Conservation (phyloP, 345 rosid genomes). For the Nephelium lappaceum region DNA sequence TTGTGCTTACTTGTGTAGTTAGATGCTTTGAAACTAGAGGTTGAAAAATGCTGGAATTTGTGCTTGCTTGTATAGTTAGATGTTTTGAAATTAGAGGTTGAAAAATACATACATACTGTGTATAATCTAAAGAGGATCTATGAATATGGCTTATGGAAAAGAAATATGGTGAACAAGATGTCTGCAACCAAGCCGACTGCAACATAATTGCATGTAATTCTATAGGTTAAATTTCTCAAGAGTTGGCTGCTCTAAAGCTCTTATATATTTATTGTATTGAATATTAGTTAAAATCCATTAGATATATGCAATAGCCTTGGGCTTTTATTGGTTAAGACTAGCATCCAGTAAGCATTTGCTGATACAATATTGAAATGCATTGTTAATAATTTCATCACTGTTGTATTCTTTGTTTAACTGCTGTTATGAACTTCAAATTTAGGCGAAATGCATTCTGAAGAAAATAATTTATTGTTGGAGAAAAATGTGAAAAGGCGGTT, state of each 20-base stretch:
- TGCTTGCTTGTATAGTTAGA: background rate
- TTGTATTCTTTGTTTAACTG: slow-evolving; percentile 4
- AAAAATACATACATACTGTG: background rate
- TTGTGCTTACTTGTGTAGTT: background rate
- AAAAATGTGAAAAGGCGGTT: slow-evolving; percentile 58
- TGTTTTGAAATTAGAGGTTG: background rate
- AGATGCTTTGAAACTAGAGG: background rate
- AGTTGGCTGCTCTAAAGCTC: background rate
- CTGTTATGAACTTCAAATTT: slow-evolving; percentile 47
- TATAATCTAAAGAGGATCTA: background rate
- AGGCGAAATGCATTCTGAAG: slow-evolving; percentile 58
- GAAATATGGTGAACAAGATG: slow-evolving; percentile 7
- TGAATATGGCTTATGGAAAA: background rate
- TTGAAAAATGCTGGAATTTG: background rate
- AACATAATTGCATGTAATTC: background rate
- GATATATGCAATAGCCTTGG: background rate
- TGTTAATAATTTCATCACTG: background rate
- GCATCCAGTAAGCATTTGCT: background rate
- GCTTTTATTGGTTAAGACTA: background rate
- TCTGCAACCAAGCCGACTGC: background rate
- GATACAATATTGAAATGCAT: background rate
- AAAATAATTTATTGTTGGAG: slow-evolving; percentile 60
- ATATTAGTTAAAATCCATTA: background rate
- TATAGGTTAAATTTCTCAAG: background rate
- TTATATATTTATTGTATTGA: background rate